Evolutionary conservation across 2,329 filamentous ascomycete species (phyloP).

Genomic region (Monosporascus cannonballus): DNA sequence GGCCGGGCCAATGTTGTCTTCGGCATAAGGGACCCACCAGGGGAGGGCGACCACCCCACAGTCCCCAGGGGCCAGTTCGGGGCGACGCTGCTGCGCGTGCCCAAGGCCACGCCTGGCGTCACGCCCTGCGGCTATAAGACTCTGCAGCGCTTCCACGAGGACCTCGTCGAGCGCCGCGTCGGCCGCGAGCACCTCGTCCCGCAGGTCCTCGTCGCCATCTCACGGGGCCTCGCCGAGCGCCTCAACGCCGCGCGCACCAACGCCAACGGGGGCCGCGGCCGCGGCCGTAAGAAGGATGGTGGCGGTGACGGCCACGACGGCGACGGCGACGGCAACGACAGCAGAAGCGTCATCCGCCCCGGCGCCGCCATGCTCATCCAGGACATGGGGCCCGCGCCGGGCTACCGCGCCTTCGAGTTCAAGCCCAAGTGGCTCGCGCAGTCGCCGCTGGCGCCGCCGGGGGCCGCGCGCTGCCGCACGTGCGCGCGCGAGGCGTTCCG

Average conservation of each 20-base stretch:
- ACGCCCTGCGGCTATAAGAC: constrained; percentile 36
- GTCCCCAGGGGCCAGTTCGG: constrained; percentile 21
- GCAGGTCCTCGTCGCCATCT: constrained; percentile 22
- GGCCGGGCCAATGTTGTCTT: constrained; percentile 76
- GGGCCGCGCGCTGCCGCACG: constrained; percentile 63
- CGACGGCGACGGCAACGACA: constrained; percentile 25
- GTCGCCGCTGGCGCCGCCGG: constrained; percentile 62
- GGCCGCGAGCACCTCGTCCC: constrained; percentile 27
- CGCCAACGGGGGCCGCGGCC: constrained; percentile 36
- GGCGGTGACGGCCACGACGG: constrained; percentile 43
- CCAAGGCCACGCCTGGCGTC: constrained; percentile 47
- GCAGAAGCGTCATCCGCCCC: constrained; percentile 36
- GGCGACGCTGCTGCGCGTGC: constrained; percentile 53
- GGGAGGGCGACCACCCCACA: constrained; percentile 10
- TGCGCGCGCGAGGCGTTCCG: constrained; percentile 53
- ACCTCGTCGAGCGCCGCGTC: constrained; percentile 45
- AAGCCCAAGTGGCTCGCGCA: constrained; percentile 82
- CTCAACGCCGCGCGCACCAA: constrained; percentile 46
- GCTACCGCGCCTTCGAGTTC: constrained; percentile 56
- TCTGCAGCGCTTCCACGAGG: constrained; percentile 42
- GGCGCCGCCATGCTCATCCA: constrained; percentile 66
- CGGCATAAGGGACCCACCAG: constrained; percentile 39
- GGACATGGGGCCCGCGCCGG: constrained; percentile 55
- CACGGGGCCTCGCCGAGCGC: constrained; percentile 39
- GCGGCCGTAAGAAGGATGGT: constrained; percentile 20